Evolutionary conservation across 768 basidiomycete species (phyloP).

Genomic region (Psilocybe tampanensis): DNA sequence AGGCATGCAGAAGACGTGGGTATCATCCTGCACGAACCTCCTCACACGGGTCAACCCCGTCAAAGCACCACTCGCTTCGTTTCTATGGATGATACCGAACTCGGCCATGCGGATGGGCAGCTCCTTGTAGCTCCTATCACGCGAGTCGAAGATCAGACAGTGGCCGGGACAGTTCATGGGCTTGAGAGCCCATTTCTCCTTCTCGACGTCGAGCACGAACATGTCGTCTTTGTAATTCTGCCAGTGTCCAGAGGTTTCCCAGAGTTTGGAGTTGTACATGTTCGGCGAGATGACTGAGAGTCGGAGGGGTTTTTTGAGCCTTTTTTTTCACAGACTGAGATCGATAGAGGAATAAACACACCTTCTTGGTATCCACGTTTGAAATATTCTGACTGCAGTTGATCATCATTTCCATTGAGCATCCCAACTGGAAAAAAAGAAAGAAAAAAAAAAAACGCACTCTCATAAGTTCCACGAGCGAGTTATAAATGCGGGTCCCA

Average conservation of each 20-base stretch:
- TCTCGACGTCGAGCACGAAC: constrained; percentile 94
- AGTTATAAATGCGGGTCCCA: constrained; percentile 95
- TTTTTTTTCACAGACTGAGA: too few relatives aligned
- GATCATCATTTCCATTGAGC: background rate
- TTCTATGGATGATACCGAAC: constrained; percentile 96
- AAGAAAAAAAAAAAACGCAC: constrained; percentile 45
- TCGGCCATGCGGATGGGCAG: constrained; percentile 98
- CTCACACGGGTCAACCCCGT: constrained; percentile 93
- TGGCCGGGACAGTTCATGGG: constrained; percentile 99
- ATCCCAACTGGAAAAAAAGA: background rate
- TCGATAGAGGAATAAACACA: constrained; percentile 27
- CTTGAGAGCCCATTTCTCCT: constrained; percentile 94
- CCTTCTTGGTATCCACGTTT: constrained; percentile 97
- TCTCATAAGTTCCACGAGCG: constrained; percentile 87
- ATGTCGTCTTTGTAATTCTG: constrained; percentile 98
- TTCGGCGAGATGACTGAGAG: constrained; percentile 93
- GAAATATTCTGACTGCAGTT: constrained; percentile 78
- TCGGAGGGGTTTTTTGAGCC: background rate
- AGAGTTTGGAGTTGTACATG: constrained; percentile 94
- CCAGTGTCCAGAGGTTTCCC: constrained; percentile 99
- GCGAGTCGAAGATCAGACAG: constrained; percentile 92
- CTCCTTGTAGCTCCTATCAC: constrained; percentile 93
- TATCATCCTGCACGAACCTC: constrained; percentile 96
- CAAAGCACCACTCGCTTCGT: constrained; percentile 93
- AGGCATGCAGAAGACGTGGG: constrained; percentile 98